Base-by-base conservation (phyloP, 2,329 filamentous ascomycete species). In the Colletotrichum magnum region DNA sequence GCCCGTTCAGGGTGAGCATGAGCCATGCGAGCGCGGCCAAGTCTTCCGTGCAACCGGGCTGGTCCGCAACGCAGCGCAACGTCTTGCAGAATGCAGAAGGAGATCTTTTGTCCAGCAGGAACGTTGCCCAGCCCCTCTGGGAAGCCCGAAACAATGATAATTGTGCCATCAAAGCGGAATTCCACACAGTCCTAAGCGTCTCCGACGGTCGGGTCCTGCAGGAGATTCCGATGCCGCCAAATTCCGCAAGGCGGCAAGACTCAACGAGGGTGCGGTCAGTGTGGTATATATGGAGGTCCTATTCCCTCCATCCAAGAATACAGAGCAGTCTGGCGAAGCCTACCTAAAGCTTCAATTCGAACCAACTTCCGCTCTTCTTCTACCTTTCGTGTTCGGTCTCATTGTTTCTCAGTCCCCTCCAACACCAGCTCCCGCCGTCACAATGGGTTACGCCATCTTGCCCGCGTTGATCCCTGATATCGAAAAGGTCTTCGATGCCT, bases 401-500 rank as follows among this genome's bases (percentile, higher is more conserved):
- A 4, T 36, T 3, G 32, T 36, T 36, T 12, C 7, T 36, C 32
- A 36, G 32, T 36, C 32, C 7, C 26, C 16, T 54, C 51, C 5
- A 21, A 28, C 36, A 13, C 13, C 21, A 36, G 16, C 2, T 21
- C 28, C 41, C 9, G 6, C 24, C 21, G 51, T 53, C 57, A 76
- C 65, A 36, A 83, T 82, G 81, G 74, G 76, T 48, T 81, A 81
- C 64, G 77, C 80, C 28, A 78, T 85, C n/a, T 74, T 83, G 24
- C 84, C 84, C 24, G 82, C 83, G 15, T 75, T 85, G 41, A 80
- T 84, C 64, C 79, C 82, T 6, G 84, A 86, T 72, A 84, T 86
- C 73, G 77, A 78, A 36, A 76, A 76, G 41, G 78, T 85, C 41
- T 86, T 85, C 76, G 80, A 85, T 65, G 76, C 80, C 58, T 86